Evolutionary conservation across 2,329 filamentous ascomycete genomes (phyloP).

Genomic region (Clonostachys rhizophaga): DNA sequence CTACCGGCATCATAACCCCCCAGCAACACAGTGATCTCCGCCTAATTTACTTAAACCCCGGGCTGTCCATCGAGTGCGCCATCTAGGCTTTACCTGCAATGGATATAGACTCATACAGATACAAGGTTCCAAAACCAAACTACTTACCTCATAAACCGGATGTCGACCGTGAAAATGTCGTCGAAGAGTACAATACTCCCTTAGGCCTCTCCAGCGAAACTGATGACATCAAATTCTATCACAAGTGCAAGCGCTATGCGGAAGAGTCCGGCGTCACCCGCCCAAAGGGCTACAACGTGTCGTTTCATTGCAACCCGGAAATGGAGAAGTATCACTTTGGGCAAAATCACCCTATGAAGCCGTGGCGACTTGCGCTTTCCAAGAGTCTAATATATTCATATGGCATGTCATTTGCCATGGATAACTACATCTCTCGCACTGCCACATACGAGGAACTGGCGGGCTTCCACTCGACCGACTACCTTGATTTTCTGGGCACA

Average conservation of each 20-base stretch:
- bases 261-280: slow-evolving; percentile 66
- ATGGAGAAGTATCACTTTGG: slow-evolving; percentile 98
- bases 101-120: slow-evolving; percentile 39
- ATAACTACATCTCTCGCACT: slow-evolving; percentile 79
- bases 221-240: slow-evolving; percentile 52
- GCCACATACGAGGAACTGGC: slow-evolving; percentile 86
- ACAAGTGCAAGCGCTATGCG: slow-evolving; percentile 52
- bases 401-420: slow-evolving; percentile 95
- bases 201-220: slow-evolving; percentile 45
- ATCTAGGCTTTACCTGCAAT: no score
- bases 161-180: slow-evolving; percentile 45
- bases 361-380: slow-evolving; percentile 91
- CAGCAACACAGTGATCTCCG: no score
- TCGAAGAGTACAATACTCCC: slow-evolving; percentile 45
- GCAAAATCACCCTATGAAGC: slow-evolving; percentile 97
- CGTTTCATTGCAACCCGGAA: slow-evolving; percentile 90
- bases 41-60: no score
- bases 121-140: slow-evolving; percentile 52
- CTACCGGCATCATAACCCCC: no score
- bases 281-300: slow-evolving; percentile 85
- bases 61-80: no score
- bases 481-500: slow-evolving; percentile 80
- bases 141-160: slow-evolving; percentile 53
- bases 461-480: slow-evolving; percentile 82
- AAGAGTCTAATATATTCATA: slow-evolving; percentile 94